A percentile compares a stretch with the other conserved stretches of the same genome.
Conservation (phyloP, 202 grass and related monocot species). For the Panicum virgatum region DNA sequence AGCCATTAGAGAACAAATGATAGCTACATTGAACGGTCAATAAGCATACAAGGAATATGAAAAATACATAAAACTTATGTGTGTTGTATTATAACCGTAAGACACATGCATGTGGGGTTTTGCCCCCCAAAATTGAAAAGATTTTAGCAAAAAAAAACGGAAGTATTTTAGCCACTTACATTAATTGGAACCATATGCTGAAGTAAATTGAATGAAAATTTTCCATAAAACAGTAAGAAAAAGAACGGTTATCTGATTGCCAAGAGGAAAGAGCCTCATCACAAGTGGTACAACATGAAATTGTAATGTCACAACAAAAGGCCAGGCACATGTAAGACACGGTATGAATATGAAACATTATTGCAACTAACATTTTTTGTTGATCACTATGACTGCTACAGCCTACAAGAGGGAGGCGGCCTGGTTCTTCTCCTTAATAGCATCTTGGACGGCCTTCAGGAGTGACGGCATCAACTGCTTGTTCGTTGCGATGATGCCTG, state of each 20-base stretch:
- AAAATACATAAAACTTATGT: no score
- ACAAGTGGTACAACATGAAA: conserved; percentile 15
- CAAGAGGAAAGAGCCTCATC: background rate
- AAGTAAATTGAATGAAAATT: background rate
- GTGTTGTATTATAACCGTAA: no score
- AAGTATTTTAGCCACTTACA: no score
- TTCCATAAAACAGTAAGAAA: background rate
- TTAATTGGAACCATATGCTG: no score
- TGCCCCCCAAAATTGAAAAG: no score
- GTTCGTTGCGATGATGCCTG: conserved; percentile 87
- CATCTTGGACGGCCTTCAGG: conserved; percentile 70
- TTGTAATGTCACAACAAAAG: background rate
- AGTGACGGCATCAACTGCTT: conserved; percentile 72
- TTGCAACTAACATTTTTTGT: background rate
- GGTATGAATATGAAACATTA: background rate
- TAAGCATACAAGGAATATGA: no score
- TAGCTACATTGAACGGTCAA: no score
- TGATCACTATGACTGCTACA: conserved; percentile 38
- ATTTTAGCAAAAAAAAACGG: no score
- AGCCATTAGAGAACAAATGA: no score
- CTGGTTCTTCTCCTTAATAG: conserved; percentile 66
- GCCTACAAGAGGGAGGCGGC: conserved; percentile 47
- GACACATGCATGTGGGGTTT: no score
- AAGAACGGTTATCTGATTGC: background rate
- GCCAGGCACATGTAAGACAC: background rate